A percentile compares a stretch with the other conserved stretches of the same genome.
phyloP scores from a whole-genome alignment of 352 stramenopile genomes.

The Phytophthora vignae region DNA sequence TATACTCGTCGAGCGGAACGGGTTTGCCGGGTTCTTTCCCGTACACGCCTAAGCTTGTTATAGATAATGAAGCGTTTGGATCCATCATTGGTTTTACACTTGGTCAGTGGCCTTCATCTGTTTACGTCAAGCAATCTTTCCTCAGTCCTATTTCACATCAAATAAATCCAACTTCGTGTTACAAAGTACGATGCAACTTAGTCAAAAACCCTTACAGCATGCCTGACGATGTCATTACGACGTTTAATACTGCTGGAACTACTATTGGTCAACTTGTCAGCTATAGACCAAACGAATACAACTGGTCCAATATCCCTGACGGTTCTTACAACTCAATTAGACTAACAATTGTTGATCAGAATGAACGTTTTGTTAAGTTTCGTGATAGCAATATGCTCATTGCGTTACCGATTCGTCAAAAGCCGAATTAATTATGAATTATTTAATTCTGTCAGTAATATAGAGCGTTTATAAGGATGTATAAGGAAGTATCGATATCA shows the following conservation, averaged over 20 bases:
- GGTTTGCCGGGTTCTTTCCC: background rate
- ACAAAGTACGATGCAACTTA: background rate
- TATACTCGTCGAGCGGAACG: background rate
- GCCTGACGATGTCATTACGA: background rate
- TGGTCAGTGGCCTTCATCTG: background rate
- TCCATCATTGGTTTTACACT: background rate
- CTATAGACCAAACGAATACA: background rate
- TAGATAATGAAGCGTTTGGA: background rate
- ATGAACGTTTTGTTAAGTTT: background rate
- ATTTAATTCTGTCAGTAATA: slow-evolving; percentile 9
- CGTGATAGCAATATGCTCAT: too few relatives aligned
- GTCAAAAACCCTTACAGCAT: background rate
- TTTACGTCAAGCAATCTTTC: background rate
- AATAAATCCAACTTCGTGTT: background rate
- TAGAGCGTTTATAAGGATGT: slow-evolving; percentile 8
- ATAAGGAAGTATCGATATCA: slow-evolving; percentile 16
- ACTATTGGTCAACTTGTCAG: background rate
- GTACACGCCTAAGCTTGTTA: background rate
- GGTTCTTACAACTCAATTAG: background rate
- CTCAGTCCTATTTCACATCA: background rate
- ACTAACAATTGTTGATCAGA: background rate
- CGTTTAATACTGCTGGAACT: background rate
- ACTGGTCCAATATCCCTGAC: background rate
- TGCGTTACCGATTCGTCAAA: too few relatives aligned
- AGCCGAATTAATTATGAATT: slow-evolving; percentile 2